These are phyloP conservation scores for Sporothrix curviconia DNA, from an alignment of 2,329 filamentous ascomycete species.

Conservation along the genomic window DNA sequence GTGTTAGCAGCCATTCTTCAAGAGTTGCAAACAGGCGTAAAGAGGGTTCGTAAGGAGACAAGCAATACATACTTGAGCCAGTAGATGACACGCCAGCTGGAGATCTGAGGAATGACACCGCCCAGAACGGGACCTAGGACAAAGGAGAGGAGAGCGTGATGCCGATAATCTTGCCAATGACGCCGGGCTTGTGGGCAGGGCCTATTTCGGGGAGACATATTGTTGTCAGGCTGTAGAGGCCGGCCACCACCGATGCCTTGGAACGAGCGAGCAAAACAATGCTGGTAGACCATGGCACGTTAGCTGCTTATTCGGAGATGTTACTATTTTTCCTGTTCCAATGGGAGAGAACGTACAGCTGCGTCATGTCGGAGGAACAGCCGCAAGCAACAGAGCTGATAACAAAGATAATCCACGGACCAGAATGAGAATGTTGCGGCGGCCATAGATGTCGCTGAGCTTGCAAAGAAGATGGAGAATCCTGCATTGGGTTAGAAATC, in stretches of 20 bases:
- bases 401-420: slow-evolving; percentile 33
- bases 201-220: slow-evolving; percentile 52
- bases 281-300: slow-evolving; percentile 27
- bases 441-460: slow-evolving; percentile 36
- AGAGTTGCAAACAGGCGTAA: no score
- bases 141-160: slow-evolving; percentile 51
- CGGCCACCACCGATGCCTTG: slow-evolving; percentile 57
- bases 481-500: slow-evolving; percentile 14
- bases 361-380: slow-evolving; percentile 28
- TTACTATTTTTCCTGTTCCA: no score
- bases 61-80: slow-evolving; percentile 49
- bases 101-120: slow-evolving; percentile 46
- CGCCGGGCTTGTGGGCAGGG: slow-evolving; percentile 43
- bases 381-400: slow-evolving; percentile 37
- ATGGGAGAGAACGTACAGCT: slow-evolving; percentile 20
- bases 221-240: slow-evolving; percentile 54
- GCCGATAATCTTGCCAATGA: slow-evolving; percentile 50
- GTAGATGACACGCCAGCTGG: slow-evolving; percentile 54
- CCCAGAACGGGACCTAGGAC: slow-evolving; percentile 54
- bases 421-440: slow-evolving; percentile 31
- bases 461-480: slow-evolving; percentile 23
- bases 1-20: no score
- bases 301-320: not conserved
- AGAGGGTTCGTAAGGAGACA: no score
- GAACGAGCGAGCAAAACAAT: slow-evolving; percentile 52